Base-by-base conservation (phyloP, 768 basidiomycete genomes). In the Cystofilobasidium capitatum region DNA sequence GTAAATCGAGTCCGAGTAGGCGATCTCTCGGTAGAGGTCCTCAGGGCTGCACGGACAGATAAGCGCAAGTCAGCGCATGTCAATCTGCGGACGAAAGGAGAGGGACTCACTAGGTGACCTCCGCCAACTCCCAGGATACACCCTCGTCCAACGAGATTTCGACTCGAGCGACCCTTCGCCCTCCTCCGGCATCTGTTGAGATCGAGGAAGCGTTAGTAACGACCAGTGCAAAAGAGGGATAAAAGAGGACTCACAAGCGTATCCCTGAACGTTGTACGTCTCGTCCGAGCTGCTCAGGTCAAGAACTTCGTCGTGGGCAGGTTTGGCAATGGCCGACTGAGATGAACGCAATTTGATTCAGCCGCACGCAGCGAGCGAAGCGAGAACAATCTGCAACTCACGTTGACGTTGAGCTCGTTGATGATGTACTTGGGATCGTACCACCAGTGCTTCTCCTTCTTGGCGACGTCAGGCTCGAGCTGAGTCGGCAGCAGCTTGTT, bases 401-500 rank as follows among this genome's bases (percentile, higher is more conserved):
- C 55, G 70, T 86, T 86, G 42, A 82, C 81, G 69, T 83, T 86
- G 22, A 86, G 77, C 58, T 86, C 84, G 67, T 81, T 82, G 71
- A 80, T 78, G 64, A 80, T 71, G 70, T 74, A 73, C 33, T 73
- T 71, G 78, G 57, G 79, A 59, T 42, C 40, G 59, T 64, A 58
- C 20, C 68, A 63, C 83, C 83, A 84, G 3, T 80, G 72, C 20
- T 78, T 78, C 72, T 83, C 80, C 0, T 78, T 77, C 29, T 82
- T 77, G 20, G 83, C 83, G 71, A 81, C 80, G 61, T 84, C 83
- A 0, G 84, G 80, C 44, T 77, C 77, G 0, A 85, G 70, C 26
- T 80, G 77, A 33, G 77, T 82, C 9, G 85, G 85, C n/a, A 86
- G 76, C 6, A 85, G 79, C 68, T 84, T 84, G 77, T 86, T 86